Evolutionary conservation across 805 yeast genomes (phyloP).

Genomic region (Starmerella sirachaensis): DNA sequence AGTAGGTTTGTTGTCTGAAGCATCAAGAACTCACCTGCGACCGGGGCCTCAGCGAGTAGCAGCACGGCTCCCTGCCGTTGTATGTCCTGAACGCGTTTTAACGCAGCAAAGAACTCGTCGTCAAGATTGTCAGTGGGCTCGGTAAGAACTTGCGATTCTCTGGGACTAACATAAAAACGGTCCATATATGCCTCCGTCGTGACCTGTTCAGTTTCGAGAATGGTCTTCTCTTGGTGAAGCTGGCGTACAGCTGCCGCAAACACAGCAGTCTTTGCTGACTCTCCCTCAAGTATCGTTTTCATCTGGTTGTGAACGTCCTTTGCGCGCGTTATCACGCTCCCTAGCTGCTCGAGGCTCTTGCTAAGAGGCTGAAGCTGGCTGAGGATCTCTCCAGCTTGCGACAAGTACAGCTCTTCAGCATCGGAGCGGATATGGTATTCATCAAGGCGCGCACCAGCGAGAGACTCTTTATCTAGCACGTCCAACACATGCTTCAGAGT

Average conservation of each 20-base stretch:
- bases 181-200: slow-evolving; percentile 33
- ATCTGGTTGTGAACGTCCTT: slow-evolving; percentile 19
- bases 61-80: slow-evolving; percentile 52
- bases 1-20: slow-evolving; percentile 33
- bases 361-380: slow-evolving; percentile 29
- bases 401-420: slow-evolving; percentile 13
- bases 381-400: slow-evolving; percentile 22
- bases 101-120: slow-evolving; percentile 46
- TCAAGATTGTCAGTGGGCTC: slow-evolving; percentile 27
- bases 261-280: slow-evolving; percentile 21
- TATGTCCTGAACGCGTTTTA: slow-evolving; percentile 52
- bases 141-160: slow-evolving; percentile 51
- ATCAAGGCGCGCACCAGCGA: background rate
- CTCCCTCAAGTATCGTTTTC: slow-evolving; percentile 17
- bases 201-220: slow-evolving; percentile 20
- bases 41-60: slow-evolving; percentile 40
- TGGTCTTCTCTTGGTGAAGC: slow-evolving; percentile 21
- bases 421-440: slow-evolving; percentile 17
- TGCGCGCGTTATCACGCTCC: slow-evolving; percentile 18
- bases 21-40: slow-evolving; percentile 38
- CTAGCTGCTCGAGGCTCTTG: slow-evolving; percentile 20
- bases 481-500: slow-evolving; percentile 19
- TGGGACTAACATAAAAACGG: slow-evolving; percentile 55
- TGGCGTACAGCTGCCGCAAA: slow-evolving; percentile 24
- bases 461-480: slow-evolving; percentile 16